These are phyloP conservation scores for Hura crepitans DNA, from an alignment of 441 rosid species.

Conservation along the genomic window DNA sequence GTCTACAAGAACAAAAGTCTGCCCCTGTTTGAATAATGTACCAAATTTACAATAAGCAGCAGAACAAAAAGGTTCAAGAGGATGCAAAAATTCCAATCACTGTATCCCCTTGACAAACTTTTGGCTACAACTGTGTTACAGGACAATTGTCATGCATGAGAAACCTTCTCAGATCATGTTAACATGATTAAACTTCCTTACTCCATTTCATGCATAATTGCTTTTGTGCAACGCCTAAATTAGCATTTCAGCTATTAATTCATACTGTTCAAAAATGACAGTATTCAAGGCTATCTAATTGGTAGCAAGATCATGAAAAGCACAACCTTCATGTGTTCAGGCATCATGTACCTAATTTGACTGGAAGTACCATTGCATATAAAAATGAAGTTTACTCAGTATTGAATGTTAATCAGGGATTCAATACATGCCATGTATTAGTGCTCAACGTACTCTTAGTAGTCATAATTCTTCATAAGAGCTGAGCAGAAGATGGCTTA, in stretches of 20 bases:
- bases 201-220: neutral
- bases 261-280: neutral
- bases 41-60: constrained; percentile 17
- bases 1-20: constrained; percentile 55
- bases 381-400: neutral
- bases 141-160: neutral
- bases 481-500: neutral
- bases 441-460: neutral
- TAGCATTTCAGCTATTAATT: neutral
- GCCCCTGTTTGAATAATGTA: constrained; percentile 31
- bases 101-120: neutral
- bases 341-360: neutral
- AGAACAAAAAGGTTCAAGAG: constrained; percentile 5
- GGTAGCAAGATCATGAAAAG: neutral
- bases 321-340: neutral
- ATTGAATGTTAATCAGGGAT: neutral
- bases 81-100: neutral
- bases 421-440: neutral
- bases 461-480: neutral
- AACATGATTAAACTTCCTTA: neutral
- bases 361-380: neutral
- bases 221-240: neutral
- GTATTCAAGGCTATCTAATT: neutral
- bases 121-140: neutral
- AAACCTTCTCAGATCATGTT: neutral